These are phyloP conservation scores for Eucalyptus polyanthemos DNA, from an alignment of 345 rosid genomes.

Conservation along the genomic window DNA sequence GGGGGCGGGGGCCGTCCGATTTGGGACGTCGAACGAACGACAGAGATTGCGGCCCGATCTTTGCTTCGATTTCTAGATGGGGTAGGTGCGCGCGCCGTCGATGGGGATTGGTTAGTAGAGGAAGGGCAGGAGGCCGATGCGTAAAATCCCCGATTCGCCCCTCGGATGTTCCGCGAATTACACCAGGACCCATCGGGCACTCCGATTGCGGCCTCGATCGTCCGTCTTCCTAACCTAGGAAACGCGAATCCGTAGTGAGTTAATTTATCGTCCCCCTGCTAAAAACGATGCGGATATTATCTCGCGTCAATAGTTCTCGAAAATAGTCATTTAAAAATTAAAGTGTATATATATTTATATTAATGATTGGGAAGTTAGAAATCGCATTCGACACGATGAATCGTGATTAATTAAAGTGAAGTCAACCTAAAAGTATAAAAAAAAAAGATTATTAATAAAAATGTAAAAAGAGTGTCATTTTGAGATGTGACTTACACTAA, in stretches of 20 bases:
- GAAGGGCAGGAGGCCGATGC: neutral
- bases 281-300: neutral
- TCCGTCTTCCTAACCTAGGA: neutral
- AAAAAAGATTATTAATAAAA: no score
- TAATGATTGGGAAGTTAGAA: fast-evolving
- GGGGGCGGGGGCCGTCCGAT: neutral
- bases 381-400: fast-evolving
- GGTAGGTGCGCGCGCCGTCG: neutral
- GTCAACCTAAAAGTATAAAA: fast-evolving
- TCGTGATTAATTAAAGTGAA: no score
- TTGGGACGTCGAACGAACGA: neutral
- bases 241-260: neutral
- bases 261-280: neutral
- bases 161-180: neutral
- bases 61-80: neutral
- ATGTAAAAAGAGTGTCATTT: neutral
- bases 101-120: neutral
- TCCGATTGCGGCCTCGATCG: neutral
- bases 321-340: neutral
- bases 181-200: neutral
- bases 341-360: neutral
- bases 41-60: neutral
- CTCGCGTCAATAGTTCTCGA: neutral
- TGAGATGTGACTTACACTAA: fast-evolving
- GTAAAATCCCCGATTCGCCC: neutral